Evolutionary conservation across 352 stramenopile species (phyloP).

Genomic region (Achlya hypogyna): DNA sequence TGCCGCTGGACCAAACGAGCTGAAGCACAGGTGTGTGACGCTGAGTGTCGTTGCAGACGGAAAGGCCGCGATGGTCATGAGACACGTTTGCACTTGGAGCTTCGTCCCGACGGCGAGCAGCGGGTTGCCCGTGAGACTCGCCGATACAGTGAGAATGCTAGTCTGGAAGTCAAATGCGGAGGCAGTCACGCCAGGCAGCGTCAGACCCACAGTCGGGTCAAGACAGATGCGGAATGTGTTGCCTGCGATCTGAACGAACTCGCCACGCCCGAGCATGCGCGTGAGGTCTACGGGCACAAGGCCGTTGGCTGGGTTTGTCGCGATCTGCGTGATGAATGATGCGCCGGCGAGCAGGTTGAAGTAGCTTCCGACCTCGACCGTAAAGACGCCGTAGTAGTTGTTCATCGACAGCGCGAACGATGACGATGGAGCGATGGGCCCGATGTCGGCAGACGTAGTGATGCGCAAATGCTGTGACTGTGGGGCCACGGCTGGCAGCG

Average conservation of each 20-base stretch:
- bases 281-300: constrained; percentile 32
- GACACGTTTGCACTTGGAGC: neutral
- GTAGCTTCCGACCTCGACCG: constrained; percentile 36
- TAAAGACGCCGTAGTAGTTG: constrained; percentile 44
- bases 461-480: constrained; percentile 49
- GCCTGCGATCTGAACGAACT: constrained; percentile 53
- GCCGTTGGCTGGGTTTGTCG: constrained; percentile 28
- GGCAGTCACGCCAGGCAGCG: constrained; percentile 31
- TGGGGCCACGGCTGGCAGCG: constrained; percentile 22
- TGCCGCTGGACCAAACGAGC: constrained; percentile 21
- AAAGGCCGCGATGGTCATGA: constrained; percentile 7
- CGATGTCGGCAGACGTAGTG: constrained; percentile 55
- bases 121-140: constrained; percentile 24
- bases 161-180: constrained; percentile 26
- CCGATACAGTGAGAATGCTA: constrained; percentile 34
- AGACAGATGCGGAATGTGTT: constrained; percentile 53
- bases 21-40: constrained; percentile 28
- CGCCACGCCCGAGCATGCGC: constrained; percentile 41
- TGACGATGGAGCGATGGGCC: constrained; percentile 45
- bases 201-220: constrained; percentile 41
- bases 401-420: constrained; percentile 51
- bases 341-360: constrained; percentile 30
- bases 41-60: constrained; percentile 21
- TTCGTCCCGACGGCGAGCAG: constrained; percentile 26
- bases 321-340: constrained; percentile 43